These are phyloP conservation scores for Datura wrightii DNA, from an alignment of 257 asterid genomes.

Conservation along the genomic window DNA sequence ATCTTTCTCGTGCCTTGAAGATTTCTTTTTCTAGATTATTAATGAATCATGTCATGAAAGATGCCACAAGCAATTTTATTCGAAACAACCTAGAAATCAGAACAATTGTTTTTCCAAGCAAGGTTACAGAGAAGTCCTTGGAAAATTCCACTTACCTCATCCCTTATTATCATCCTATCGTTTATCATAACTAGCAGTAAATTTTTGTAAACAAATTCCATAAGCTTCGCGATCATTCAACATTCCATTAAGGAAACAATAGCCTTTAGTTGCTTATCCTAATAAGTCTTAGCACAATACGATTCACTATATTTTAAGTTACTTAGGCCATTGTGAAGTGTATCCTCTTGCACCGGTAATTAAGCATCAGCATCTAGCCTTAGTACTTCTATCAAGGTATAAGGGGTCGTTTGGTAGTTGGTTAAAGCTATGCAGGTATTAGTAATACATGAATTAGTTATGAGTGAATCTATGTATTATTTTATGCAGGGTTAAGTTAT, in stretches of 20 bases:
- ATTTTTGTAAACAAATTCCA: not conserved
- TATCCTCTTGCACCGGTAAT: not conserved
- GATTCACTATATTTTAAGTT: not conserved
- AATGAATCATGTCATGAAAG: slow-evolving; percentile 9
- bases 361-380: not conserved
- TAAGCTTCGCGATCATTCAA: not conserved
- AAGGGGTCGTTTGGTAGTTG: not conserved
- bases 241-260: not conserved
- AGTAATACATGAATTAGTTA: too few species aligned
- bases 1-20: not conserved
- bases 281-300: not conserved
- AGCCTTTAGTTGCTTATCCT: not conserved
- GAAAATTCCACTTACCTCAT: slow-evolving; percentile 9
- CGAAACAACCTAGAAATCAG: not conserved
- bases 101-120: not conserved
- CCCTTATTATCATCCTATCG: slow-evolving; percentile 2
- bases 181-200: not conserved
- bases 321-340: not conserved
- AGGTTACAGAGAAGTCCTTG: not conserved
- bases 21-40: not conserved
- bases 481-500: too few species aligned
- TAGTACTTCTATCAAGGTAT: not conserved
- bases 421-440: too few species aligned
- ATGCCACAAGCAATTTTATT: not conserved
- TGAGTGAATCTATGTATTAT: too few species aligned